Base-by-base conservation (phyloP, 2,329 filamentous ascomycete genomes). In the Ophiostoma piceae region DNA sequence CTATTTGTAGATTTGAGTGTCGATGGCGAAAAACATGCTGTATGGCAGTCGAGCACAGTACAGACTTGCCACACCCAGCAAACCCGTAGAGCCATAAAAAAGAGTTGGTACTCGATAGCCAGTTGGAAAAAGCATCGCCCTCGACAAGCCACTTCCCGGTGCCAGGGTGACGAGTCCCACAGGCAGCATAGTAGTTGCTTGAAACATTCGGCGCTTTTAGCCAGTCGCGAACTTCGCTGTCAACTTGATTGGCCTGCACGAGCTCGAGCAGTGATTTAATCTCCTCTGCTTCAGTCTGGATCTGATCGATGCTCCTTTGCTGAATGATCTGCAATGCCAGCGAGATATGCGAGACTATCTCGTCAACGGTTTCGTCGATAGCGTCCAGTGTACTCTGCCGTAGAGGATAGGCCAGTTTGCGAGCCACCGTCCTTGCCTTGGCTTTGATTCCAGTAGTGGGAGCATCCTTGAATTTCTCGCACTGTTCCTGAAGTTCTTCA, bases 61-160 rank as follows among this genome's bases (percentile, higher is more conserved):
- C 76, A 0, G 79, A 79, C 71, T 82, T 82, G 12, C 80, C 80
- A 68, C 77, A 79, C 0, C 79, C 80, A 22, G 80, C 77, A 70
- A 78, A 77, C 14, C 80, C 79, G 67, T 76, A 74, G 1, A 82
- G 71, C 80, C 80, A 82, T 1, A 81, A 70, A 22, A 82, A 78
- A 2, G 79, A 79, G 12, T 73, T 73, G 0, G 71, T 70, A 0
- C 68, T 70, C 2, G 47, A 19, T 2, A 78, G 71, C 78, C 79
- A 81, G 0, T 70, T 32, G 22, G 68, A 71, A 54, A 76, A 80
- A 0, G n/a, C 3, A n/a, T 60, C 2, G 3, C 74, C 67, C 7
- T 73, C 70, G 41, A 75, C 71, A n/a, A 78, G 72, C 80, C 79
- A 81, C n/a, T 74, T 67, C 0, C 79, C 79, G 1, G 79, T 81